Evolutionary conservation across 371 early-diverging fungal genomes (phyloP), one percentile per base, ranked within the genome.

Genomic region (Mucor velutinosus): DNA sequence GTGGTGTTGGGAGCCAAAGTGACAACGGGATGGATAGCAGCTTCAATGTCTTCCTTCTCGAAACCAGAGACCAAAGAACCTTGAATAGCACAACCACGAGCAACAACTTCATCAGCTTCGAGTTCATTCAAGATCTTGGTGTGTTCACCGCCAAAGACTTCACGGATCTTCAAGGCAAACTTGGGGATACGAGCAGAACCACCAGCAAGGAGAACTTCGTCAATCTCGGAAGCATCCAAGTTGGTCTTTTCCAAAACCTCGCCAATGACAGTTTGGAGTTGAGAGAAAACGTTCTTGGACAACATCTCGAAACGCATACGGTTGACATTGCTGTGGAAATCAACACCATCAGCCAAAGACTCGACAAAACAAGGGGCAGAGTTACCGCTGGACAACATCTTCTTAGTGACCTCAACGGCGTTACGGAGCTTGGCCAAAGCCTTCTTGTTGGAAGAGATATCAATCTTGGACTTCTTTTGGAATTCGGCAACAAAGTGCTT

Each of bases 111-210:
- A 79, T 99, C 99, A 58, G 97, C 90, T 75, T 93, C 92, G 30
- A 87, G 79, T 19, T 91, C 90, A 56, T 77, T 73, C 66, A 93
- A 87, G 69, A 96, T 81, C 76, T 89, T 84, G 74, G 96, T 93
- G 57, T 90, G 81, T 74, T 94, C 91, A 78, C 85, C 81, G 62
- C 90, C 88, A 87, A 99, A 99, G 76, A 93, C 87, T 25, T 82
- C 84, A 17, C 86, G 87, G 30, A 99, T 77, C 71, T 94, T 87
- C 71, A 91, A 75, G 75, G 93, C 92, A 72, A 99, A 92, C 87
- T 96, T 97, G 80, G 99, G 98, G 84, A 99, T 96, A 83, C 99
- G 96, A 67, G 98, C 93, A 63, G 97, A 85, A 64, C 99, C 99
- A 79, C 99, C 99, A 64, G 96, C 97, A 63, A 99, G 83, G 43